Conservation (phyloP, 2,329 filamentous ascomycete species). For the Fusarium domesticum region DNA sequence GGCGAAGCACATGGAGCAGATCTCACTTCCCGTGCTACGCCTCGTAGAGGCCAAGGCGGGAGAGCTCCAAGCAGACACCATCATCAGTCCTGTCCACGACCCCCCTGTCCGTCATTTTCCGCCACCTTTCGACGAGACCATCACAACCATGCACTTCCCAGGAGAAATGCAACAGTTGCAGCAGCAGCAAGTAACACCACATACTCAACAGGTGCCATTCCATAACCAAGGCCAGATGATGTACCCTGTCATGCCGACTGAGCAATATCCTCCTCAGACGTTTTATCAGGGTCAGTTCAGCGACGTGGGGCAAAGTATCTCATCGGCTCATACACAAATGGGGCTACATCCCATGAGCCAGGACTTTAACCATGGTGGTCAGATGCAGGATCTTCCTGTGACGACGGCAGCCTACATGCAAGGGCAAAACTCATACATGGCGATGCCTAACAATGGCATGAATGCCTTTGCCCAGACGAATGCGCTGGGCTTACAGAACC, state of each 20-base stretch:
- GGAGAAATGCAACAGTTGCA: slow-evolving; percentile 13
- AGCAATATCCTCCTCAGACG: slow-evolving; percentile 23
- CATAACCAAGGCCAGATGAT: slow-evolving; percentile 20
- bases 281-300: slow-evolving; percentile 30
- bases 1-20: slow-evolving; percentile 91
- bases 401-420: slow-evolving; percentile 26
- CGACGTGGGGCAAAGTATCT: slow-evolving; percentile 28
- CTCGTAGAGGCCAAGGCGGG: slow-evolving; percentile 49
- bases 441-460: slow-evolving; percentile 25
- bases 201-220: slow-evolving; percentile 19
- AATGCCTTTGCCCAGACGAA: slow-evolving; percentile 35
- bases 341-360: slow-evolving; percentile 28
- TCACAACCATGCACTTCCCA: slow-evolving; percentile 20
- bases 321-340: slow-evolving; percentile 25
- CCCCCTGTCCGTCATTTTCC: slow-evolving; percentile 34
- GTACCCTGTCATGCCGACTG: slow-evolving; percentile 29
- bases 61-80: slow-evolving; percentile 56
- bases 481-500: slow-evolving; percentile 33
- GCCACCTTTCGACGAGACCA: slow-evolving; percentile 25
- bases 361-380: slow-evolving; percentile 21
- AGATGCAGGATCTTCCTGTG: slow-evolving; percentile 27
- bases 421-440: slow-evolving; percentile 23
- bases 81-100: slow-evolving; percentile 66
- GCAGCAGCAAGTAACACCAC: slow-evolving; percentile 13
- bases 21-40: slow-evolving; percentile 75